Conservation (phyloP, 2,329 filamentous ascomycete genomes). For the Calonectria leucothoes region DNA sequence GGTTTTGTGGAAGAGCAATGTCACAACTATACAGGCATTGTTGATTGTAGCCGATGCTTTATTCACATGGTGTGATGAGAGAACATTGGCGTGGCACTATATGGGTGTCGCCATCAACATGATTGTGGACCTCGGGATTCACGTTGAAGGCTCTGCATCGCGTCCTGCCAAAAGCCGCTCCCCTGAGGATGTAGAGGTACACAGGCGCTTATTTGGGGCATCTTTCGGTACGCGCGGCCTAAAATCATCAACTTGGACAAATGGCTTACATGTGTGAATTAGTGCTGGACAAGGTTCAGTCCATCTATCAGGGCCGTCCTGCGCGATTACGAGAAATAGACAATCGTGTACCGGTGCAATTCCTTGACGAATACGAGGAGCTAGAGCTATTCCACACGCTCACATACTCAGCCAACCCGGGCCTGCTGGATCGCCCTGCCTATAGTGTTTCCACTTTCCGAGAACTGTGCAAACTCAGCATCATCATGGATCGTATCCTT, state of each 20-base stretch:
- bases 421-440: slow-evolving; percentile 48
- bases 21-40: slow-evolving; percentile 66
- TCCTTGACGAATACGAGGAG: slow-evolving; percentile 62
- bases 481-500: slow-evolving; percentile 57
- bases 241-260: not conserved
- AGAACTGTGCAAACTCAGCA: slow-evolving; percentile 54
- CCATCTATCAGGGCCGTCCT: slow-evolving; percentile 64
- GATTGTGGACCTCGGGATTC: slow-evolving; percentile 58
- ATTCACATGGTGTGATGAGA: slow-evolving; percentile 61
- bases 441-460: slow-evolving; percentile 56
- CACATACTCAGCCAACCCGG: slow-evolving; percentile 45
- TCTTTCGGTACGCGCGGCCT: slow-evolving; percentile 22
- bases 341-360: slow-evolving; percentile 56
- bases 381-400: slow-evolving; percentile 59
- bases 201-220: slow-evolving; percentile 51
- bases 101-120: slow-evolving; percentile 55
- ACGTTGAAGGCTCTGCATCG: slow-evolving; percentile 42
- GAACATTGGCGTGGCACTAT: slow-evolving; percentile 67
- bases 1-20: slow-evolving; percentile 45
- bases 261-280: not conserved
- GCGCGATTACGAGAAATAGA: slow-evolving; percentile 56
- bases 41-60: slow-evolving; percentile 63
- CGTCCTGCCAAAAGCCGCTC: slow-evolving; percentile 36
- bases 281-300: slow-evolving; percentile 62
- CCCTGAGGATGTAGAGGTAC: slow-evolving; percentile 57